Evolutionary conservation across 495 filamentous ascomycete genomes (phyloP).

Genomic region (Beverwykella pulmonaria): DNA sequence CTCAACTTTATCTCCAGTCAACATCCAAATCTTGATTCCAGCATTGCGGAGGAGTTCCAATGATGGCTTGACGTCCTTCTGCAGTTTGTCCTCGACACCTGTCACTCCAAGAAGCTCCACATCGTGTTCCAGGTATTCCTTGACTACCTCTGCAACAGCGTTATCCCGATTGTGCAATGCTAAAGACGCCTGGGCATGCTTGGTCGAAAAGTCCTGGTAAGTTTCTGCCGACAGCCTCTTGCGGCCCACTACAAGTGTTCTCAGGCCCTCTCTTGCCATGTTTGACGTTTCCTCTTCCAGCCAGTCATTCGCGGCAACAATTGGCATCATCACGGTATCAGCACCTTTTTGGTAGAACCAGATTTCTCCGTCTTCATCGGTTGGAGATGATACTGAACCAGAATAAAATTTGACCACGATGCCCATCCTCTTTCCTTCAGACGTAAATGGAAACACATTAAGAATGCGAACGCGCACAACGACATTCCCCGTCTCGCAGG

Average conservation of each 20-base stretch:
- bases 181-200: conserved; percentile 78
- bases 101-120: conserved; percentile 94
- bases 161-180: conserved; percentile 76
- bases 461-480: conserved; percentile 88
- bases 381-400: conserved; percentile 46
- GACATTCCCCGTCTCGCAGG: conserved; percentile 69
- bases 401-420: conserved; percentile 80
- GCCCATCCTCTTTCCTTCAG: conserved; percentile 98
- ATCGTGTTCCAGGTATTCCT: conserved; percentile 81
- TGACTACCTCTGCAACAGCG: conserved; percentile 76
- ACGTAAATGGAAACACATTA: conserved; percentile 97
- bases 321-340: conserved; percentile 93
- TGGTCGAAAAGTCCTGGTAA: conserved; percentile 75
- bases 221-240: conserved; percentile 74
- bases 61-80: conserved; percentile 91
- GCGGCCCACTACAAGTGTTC: conserved; percentile 90
- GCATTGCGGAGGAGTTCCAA: conserved; percentile 95
- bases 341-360: conserved; percentile 99
- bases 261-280: conserved; percentile 95
- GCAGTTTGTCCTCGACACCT: conserved; percentile 95
- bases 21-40: conserved; percentile 99
- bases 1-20: conserved; percentile 98
- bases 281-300: conserved; percentile 97
- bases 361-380: conserved; percentile 63
- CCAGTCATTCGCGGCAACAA: conserved; percentile 96